Base-by-base conservation (phyloP, 768 basidiomycete species). In the Suillus brevipes region DNA sequence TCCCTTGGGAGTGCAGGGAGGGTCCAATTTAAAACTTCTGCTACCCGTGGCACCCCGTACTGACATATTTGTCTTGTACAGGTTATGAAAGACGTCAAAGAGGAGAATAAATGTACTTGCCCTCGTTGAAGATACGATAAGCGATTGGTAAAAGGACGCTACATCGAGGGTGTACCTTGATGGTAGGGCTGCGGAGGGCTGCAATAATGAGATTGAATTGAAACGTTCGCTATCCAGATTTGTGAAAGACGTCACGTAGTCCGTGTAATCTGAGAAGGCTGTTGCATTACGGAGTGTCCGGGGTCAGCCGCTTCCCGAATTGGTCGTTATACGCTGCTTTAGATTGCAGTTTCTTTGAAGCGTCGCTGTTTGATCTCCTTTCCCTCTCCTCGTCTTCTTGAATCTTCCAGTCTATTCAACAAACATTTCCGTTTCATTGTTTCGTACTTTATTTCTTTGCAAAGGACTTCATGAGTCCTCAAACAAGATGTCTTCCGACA, bases 81-180 rank as follows among this genome's bases (percentile, higher is more conserved):
- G 84, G 84, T 84, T 56, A 83, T 85, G 83, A 73, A 75, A 62
- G 69, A 78, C 61, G 81, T 85, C 63, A 80, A 81, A 70, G 84
- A 85, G 61, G 82, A 82, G 69, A 78, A 85, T 71, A 80, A 77
- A 68, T 85, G 84, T 68, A 70, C 66, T 64, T 85, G 83, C 67
- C 61, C 77, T 52, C 77, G 79, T 61, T 69, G 56, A 74, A 56
- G 59, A 47, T 16, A 52, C 43, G 40, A 45, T 65, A 68, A 71
- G 66, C 71, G 73, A 64, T 60, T 23, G 65, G 62, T 28, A 23
- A 52, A 31, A 49, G 38, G 66, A 66, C 49, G 71, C 66, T 43
- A 61, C 65, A 55, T 60, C 25, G 45, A 60, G 40, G 62, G 34
- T n/a, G 56, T 69, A 69, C 53, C 57, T 68, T 59, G 40, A 42